phyloP scores from a whole-genome alignment of 2,329 filamentous ascomycete genomes.

The Chaetothyriales sp. region DNA sequence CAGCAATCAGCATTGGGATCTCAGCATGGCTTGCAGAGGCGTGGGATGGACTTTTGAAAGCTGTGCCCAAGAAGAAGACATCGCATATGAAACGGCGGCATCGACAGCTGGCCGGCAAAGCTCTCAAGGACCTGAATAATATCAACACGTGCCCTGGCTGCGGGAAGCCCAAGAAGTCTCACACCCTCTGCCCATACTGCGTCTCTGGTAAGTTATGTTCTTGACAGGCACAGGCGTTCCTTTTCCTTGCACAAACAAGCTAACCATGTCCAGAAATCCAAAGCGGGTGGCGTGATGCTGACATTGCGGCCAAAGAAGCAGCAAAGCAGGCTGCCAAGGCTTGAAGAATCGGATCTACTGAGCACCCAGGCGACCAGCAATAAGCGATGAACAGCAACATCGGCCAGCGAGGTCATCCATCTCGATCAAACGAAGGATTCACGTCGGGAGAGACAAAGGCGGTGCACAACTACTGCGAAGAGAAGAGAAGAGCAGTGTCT shows the following conservation, averaged over 20 bases:
- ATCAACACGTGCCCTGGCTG: conserved; percentile 83
- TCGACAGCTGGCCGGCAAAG: conserved; percentile 90
- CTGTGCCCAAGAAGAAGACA: conserved; percentile 97
- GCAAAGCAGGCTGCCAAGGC: not conserved
- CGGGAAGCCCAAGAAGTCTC: conserved; percentile 72
- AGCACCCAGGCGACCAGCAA: not conserved
- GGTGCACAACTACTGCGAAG: not conserved
- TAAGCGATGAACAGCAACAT: not conserved
- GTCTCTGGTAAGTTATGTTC: conserved; percentile 49
- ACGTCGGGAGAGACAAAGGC: not conserved
- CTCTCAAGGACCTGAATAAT: conserved; percentile 72
- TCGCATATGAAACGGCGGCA: conserved; percentile 91
- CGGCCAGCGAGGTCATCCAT: not conserved
- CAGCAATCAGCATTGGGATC: conserved; percentile 45
- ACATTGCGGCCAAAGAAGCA: conserved; percentile 9
- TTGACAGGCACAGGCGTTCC: not conserved
- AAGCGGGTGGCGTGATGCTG: conserved; percentile 28
- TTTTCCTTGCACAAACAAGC: not conserved
- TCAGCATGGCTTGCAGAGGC: conserved; percentile 62
- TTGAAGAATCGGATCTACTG: not conserved
- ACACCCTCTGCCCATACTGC: conserved; percentile 77
- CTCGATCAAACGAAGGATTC: not conserved
- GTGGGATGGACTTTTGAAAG: conserved; percentile 82
- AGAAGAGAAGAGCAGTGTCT: not conserved
- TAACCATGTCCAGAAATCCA: conserved; percentile 26